These are phyloP conservation scores for Malus hybrid DNA, from an alignment of 331 rosid species.

Conservation along the genomic window DNA sequence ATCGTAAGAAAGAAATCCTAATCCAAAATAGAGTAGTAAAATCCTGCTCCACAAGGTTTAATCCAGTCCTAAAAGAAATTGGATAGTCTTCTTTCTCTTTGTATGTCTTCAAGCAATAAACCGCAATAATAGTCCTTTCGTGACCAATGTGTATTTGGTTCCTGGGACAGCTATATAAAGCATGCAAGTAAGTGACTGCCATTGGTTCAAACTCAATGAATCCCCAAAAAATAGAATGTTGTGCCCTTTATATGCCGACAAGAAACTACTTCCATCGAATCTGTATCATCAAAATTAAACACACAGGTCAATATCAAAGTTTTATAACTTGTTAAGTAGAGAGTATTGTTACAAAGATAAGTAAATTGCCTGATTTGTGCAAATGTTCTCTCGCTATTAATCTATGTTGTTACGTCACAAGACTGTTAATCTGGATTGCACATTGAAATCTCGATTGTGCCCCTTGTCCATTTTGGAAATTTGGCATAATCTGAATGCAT, in stretches of 20 bases:
- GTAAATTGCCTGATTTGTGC: background rate
- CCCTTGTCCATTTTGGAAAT: background rate
- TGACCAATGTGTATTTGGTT: conserved; percentile 21
- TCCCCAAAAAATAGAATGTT: conserved; percentile 71
- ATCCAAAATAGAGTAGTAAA: too few species aligned
- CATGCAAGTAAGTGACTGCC: conserved; percentile 87
- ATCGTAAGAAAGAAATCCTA: too few species aligned
- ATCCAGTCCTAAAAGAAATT: too few species aligned
- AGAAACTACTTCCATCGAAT: conserved; percentile 48
- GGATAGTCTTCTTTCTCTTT: too few species aligned
- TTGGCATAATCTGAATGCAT: too few species aligned
- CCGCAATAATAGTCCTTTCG: conserved; percentile 1
- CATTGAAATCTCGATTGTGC: background rate
- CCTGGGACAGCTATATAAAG: conserved; percentile 46
- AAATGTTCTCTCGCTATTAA: background rate
- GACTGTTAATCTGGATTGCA: background rate
- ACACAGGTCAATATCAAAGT: background rate
- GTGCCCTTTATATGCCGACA: conserved; percentile 37
- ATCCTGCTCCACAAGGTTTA: too few species aligned
- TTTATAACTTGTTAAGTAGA: background rate
- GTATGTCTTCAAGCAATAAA: too few species aligned
- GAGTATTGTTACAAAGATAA: too few species aligned
- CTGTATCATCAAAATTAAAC: conserved; percentile 16
- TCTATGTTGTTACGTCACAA: too few species aligned
- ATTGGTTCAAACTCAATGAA: conserved; percentile 81